Evolutionary conservation across 768 basidiomycete species (phyloP), one percentile per base, ranked within the genome.

Genomic region (Leucosporidium scottii): DNA sequence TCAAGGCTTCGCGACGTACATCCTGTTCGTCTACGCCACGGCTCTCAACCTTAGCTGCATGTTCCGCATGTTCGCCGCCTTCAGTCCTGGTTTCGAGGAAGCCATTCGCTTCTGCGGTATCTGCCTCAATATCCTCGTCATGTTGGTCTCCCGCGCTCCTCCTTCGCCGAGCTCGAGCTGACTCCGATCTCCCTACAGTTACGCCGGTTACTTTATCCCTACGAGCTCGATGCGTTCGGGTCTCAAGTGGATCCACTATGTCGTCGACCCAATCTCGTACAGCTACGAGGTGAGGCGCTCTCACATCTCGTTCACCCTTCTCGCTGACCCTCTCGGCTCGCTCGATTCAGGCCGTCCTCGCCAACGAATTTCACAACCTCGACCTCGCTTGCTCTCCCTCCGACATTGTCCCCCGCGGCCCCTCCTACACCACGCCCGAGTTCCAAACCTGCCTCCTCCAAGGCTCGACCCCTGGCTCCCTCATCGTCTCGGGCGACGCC

Each of bases 401-500:
- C 17, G 51, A 67, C 44, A 72, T 77, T 65, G 49, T 65, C 49
- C 67, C 72, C 18, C 62, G 72, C 34, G 70, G 73, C n/a, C 74
- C 66, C 15, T 48, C 60, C 31, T 75, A 74, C 62, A 53, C 48
- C 25, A 53, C 66, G 30, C 56, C 55, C 4, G 21, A 50, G 0
- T 67, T 60, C 60, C 65, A 69, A 25, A 72, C 71, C 20, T 72
- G 71, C 61, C 31, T 63, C 44, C 62, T 72, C 12, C 71, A 67
- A 50, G 71, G 71, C 27, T 91, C 88, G 12, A 1, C 73, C 27
- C 77, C 82, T 0, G 90, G 90, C 1, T 82, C 81, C 39, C 80
- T 80, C 62, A 60, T 79, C 84, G 87, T 72, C 77, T 80, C 57
- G 69, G 75, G 66, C 75, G 88, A 69, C 83, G 85, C 54, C 79